phyloP scores from a whole-genome alignment of 2,329 filamentous ascomycete species.

The Pseudogymnoascus verrucosus region DNA sequence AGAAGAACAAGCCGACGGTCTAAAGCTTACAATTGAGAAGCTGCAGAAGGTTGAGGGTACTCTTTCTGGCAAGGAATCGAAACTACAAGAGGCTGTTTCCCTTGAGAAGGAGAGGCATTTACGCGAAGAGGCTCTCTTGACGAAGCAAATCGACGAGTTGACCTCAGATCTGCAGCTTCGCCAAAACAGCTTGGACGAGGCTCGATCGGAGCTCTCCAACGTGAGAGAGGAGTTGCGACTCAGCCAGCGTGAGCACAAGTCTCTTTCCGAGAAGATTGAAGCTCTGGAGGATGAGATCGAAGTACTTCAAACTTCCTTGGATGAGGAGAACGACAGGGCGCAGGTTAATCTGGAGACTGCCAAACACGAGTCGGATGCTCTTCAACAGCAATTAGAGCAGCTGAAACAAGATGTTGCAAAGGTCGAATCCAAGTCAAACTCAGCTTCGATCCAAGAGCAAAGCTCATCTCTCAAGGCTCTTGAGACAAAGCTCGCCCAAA shows the following conservation, averaged over 20 bases:
- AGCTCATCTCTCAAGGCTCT: conserved; percentile 51
- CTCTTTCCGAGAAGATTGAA: conserved; percentile 57
- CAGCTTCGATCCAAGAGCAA: conserved; percentile 29
- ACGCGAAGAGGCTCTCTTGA: conserved; percentile 62
- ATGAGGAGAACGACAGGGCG: conserved; percentile 54
- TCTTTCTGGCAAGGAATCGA: conserved; percentile 59
- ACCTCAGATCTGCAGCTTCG: conserved; percentile 63
- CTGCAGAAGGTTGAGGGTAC: conserved; percentile 61
- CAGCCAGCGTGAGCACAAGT: conserved; percentile 53
- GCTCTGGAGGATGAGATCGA: conserved; percentile 70
- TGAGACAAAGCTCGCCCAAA: conserved; percentile 47
- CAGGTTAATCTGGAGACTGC: conserved; percentile 39
- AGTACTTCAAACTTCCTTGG: conserved; percentile 50
- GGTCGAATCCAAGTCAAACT: conserved; percentile 30
- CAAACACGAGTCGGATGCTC: conserved; percentile 33
- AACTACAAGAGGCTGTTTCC: conserved; percentile 58
- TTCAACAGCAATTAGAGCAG: conserved; percentile 36
- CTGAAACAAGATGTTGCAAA: conserved; percentile 27
- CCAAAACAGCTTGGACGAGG: conserved; percentile 55
- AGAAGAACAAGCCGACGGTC: conserved; percentile 57
- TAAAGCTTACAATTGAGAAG: conserved; percentile 64
- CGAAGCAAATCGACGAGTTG: conserved; percentile 65
- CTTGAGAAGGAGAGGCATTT: conserved; percentile 65
- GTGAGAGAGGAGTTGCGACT: conserved; percentile 64
- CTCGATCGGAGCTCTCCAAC: conserved; percentile 57